phyloP scores from a whole-genome alignment of 2,329 filamentous ascomycete genomes.

The Aspergillus aculeatinus region DNA sequence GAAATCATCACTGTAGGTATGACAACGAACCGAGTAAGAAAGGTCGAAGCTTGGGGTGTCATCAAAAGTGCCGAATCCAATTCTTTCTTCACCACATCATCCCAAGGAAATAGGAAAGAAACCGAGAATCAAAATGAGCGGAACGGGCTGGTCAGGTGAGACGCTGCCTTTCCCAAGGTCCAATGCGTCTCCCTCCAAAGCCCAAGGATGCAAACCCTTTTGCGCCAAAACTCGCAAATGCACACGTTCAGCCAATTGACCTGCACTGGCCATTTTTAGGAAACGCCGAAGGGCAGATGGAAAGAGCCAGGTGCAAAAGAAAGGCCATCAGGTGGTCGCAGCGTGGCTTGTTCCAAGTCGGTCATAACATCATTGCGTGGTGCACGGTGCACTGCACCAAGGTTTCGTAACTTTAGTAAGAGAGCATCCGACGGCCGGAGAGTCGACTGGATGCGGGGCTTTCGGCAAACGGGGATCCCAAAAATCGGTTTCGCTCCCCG shows the following conservation, averaged over 20 bases:
- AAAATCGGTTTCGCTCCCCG: slow-evolving; percentile 30
- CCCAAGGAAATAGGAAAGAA: not conserved
- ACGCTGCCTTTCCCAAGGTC: slow-evolving; percentile 1
- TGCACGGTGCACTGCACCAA: not conserved
- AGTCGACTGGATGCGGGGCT: slow-evolving; percentile 36
- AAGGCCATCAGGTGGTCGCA: not conserved
- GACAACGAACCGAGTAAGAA: not conserved
- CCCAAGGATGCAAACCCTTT: slow-evolving; percentile 9
- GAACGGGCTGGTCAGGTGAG: slow-evolving; percentile 12
- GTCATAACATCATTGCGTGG: slow-evolving; percentile 17
- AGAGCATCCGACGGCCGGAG: slow-evolving; percentile 46
- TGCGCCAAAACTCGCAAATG: slow-evolving; percentile 2
- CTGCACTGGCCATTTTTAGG: slow-evolving; percentile 3
- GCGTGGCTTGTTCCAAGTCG: slow-evolving; percentile 8
- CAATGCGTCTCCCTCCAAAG: slow-evolving; percentile 5
- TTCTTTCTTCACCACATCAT: slow-evolving; percentile 6
- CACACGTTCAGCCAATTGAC: slow-evolving; percentile 1
- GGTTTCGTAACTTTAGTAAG: slow-evolving; percentile 31
- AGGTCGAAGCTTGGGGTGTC: slow-evolving; percentile 7
- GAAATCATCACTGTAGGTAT: not conserved
- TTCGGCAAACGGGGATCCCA: slow-evolving; percentile 39
- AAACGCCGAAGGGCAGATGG: not conserved
- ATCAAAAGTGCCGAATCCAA: slow-evolving; percentile 8
- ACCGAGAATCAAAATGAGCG: slow-evolving; percentile 17
- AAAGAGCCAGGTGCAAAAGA: not conserved